Evolutionary conservation across 306 rosid species (phyloP).

Genomic region (Inga oerstediana): DNA sequence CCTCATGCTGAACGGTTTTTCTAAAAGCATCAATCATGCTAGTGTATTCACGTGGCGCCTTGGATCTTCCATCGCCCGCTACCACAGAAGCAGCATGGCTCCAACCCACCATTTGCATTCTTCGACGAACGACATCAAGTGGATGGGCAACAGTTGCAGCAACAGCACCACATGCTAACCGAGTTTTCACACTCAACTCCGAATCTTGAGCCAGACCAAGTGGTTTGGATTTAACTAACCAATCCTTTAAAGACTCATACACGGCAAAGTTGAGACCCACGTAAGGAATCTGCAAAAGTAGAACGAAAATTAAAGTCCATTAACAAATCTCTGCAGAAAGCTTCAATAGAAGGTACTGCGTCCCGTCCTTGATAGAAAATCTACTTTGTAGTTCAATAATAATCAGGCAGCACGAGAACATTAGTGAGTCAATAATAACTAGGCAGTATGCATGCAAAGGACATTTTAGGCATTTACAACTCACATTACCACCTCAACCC

Average conservation of each 20-base stretch:
- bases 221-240: constrained; percentile 70
- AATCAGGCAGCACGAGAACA: not conserved
- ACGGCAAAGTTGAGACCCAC: constrained; percentile 99
- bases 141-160: constrained; percentile 98
- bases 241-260: constrained; percentile 91
- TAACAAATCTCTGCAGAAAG: constrained; percentile 12
- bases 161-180: constrained; percentile 94
- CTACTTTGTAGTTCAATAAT: too few relatives aligned
- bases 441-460: constrained; percentile 3
- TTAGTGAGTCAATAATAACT: constrained; percentile 3
- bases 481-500: not conserved
- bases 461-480: not conserved
- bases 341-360: not conserved
- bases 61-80: constrained; percentile 73
- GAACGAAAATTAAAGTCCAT: constrained; percentile 31
- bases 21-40: constrained; percentile 98
- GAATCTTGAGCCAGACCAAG: constrained; percentile 71
- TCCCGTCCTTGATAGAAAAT: too few relatives aligned
- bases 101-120: constrained; percentile 94
- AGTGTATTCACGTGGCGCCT: constrained; percentile 70
- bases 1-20: constrained; percentile 91
- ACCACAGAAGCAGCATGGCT: too few relatives aligned
- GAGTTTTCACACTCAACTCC: constrained; percentile 86
- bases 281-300: constrained; percentile 74
- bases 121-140: constrained; percentile 94